phyloP scores from a whole-genome alignment of 306 rosid species.

The Trichosanthes truncata region DNA sequence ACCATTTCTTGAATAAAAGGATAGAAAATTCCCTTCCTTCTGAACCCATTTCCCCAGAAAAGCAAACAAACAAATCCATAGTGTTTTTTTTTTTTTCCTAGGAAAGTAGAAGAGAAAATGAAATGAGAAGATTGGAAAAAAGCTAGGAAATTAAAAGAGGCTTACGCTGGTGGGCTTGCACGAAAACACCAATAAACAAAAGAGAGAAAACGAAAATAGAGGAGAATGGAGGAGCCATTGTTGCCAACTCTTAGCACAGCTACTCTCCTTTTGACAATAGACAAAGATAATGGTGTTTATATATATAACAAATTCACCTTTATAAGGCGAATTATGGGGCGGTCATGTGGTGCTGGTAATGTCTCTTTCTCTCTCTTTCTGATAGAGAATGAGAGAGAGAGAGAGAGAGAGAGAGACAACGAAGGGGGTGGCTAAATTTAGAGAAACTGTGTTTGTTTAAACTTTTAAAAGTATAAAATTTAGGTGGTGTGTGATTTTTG shows the following conservation, averaged over 20 bases:
- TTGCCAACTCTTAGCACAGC: neutral
- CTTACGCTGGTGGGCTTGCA: neutral
- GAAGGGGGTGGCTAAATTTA: neutral
- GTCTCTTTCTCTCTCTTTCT: neutral
- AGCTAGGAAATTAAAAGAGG: neutral
- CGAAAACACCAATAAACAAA: neutral
- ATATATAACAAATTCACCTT: neutral
- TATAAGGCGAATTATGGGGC: neutral
- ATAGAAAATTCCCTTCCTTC: neutral
- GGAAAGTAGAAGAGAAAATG: neutral
- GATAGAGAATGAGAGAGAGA: neutral
- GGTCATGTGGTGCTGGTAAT: neutral
- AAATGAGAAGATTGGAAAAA: neutral
- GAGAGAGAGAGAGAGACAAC: neutral
- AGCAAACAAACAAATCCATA: neutral
- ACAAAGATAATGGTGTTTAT: neutral
- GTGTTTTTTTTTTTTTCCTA: neutral
- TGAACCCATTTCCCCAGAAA: neutral
- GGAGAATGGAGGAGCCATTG: constrained; percentile 1
- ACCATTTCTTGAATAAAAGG: neutral
- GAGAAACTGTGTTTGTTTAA: neutral
- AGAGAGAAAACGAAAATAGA: neutral
- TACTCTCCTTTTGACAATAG: neutral
- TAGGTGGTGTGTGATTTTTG: neutral
- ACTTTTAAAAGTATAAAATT: neutral